Conservation (phyloP, 768 basidiomycete species). For the Suillus decipiens region DNA sequence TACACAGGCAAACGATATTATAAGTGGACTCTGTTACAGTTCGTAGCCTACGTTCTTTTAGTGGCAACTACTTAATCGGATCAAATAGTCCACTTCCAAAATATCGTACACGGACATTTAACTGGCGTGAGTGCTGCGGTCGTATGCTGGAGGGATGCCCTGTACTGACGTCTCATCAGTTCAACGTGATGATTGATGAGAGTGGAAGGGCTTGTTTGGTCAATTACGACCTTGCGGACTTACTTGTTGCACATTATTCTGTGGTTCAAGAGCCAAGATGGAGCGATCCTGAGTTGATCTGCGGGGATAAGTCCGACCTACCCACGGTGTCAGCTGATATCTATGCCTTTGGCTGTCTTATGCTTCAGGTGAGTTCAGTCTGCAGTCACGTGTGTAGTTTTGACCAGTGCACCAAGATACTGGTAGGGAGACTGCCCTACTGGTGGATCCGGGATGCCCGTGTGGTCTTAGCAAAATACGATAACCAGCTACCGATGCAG, state of each 20-base stretch:
- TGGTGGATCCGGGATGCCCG: not conserved
- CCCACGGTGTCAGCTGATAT: not conserved
- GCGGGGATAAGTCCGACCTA: not conserved
- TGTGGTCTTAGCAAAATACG: not conserved
- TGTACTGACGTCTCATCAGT: not conserved
- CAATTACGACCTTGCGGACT: slow-evolving; percentile 5
- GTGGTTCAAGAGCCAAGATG: slow-evolving; percentile 5
- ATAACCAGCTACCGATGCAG: not conserved
- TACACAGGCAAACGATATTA: slow-evolving; percentile 40
- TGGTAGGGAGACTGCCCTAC: slow-evolving; percentile 10
- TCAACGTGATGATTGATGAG: slow-evolving; percentile 11
- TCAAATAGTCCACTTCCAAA: slow-evolving; percentile 7
- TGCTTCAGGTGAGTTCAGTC: slow-evolving; percentile 10
- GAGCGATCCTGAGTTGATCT: slow-evolving; percentile 11
- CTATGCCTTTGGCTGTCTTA: slow-evolving; percentile 11
- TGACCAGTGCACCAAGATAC: slow-evolving; percentile 1
- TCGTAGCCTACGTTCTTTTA: slow-evolving; percentile 11
- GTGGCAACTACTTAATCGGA: not conserved
- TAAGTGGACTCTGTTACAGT: slow-evolving; percentile 42
- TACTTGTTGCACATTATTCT: not conserved
- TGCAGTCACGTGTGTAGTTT: not conserved
- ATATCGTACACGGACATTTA: slow-evolving; percentile 11
- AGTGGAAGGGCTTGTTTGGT: slow-evolving; percentile 1
- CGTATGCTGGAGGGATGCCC: not conserved
- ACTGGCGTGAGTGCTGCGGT: slow-evolving; percentile 3